These are phyloP conservation scores for Volvox reticuliferus DNA, from an alignment of 139 green algal genomes.

Conservation along the genomic window DNA sequence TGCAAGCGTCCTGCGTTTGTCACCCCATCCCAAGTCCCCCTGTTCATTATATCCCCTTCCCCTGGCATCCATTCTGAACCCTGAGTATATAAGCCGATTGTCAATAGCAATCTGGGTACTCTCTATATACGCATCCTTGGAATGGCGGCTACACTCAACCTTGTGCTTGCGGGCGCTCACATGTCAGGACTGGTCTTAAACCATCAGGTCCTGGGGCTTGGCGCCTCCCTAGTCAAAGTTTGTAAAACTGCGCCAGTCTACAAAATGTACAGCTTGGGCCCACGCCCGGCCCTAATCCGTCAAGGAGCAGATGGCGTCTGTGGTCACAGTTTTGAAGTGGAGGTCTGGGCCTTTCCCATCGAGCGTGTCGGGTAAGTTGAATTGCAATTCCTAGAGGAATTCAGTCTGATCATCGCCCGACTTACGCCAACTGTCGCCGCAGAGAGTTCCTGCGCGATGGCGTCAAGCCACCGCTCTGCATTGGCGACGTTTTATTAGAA, in stretches of 20 bases:
- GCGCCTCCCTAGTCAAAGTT: conserved; percentile 60
- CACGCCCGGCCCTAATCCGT: conserved; percentile 57
- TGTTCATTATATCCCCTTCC: too few species aligned
- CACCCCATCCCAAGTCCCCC: too few species aligned
- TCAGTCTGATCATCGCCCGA: background rate
- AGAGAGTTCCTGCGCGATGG: conserved; percentile 66
- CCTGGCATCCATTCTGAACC: too few species aligned
- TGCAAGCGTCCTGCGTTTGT: too few species aligned
- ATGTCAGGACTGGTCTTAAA: conserved; percentile 74
- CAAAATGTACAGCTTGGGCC: conserved; percentile 66
- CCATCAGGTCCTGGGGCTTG: conserved; percentile 69
- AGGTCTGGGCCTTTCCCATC: conserved; percentile 79
- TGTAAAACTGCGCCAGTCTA: conserved; percentile 71
- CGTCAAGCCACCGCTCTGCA: conserved; percentile 71
- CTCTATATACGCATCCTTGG: background rate
- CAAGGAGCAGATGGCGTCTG: conserved; percentile 36
- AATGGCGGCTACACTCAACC: background rate
- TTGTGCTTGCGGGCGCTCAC: conserved; percentile 58
- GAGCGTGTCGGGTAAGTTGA: conserved; percentile 69
- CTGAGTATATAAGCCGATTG: too few species aligned
- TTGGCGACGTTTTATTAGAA: conserved; percentile 78
- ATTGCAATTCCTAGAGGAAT: background rate
- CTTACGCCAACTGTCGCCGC: background rate
- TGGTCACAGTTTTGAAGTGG: conserved; percentile 63
- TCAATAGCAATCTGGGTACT: too few species aligned